Percentiles rank a stretch among this genome's conserved stretches.
Conservation (phyloP, 345 rosid species). For the Hibiscus syriacus region DNA sequence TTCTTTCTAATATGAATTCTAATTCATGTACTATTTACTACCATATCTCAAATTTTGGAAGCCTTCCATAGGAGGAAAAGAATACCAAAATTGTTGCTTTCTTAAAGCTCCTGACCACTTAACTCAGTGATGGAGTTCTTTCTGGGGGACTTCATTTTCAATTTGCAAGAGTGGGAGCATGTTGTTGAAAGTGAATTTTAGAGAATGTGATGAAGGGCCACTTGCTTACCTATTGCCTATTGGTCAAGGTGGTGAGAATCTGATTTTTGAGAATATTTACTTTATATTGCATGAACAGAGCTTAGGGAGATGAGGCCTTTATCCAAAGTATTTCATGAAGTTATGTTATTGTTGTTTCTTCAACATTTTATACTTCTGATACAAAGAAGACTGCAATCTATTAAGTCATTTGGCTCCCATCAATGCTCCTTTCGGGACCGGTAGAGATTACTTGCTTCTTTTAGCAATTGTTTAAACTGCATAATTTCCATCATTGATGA, state of each 20-base stretch:
- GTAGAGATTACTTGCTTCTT: slow-evolving; percentile 1
- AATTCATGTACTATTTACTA: neutral
- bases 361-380: neutral
- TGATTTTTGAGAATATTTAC: slow-evolving; percentile 3
- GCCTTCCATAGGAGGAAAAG: neutral
- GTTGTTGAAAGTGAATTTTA: neutral
- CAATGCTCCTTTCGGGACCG: neutral
- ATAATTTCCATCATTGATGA: neutral
- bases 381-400: neutral
- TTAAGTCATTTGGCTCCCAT: neutral
- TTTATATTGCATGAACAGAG: neutral
- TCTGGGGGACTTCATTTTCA: slow-evolving; percentile 9
- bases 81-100: neutral
- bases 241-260: neutral
- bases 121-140: neutral
- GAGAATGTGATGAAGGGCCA: neutral
- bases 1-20: neutral
- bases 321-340: neutral
- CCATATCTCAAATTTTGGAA: neutral
- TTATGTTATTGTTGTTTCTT: neutral
- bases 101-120: slow-evolving; percentile 3
- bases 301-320: neutral
- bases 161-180: neutral
- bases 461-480: neutral
- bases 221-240: neutral